These are phyloP conservation scores for Cyclostephanos invisitatus DNA, from an alignment of 108 stramenopile species.

Conservation along the genomic window DNA sequence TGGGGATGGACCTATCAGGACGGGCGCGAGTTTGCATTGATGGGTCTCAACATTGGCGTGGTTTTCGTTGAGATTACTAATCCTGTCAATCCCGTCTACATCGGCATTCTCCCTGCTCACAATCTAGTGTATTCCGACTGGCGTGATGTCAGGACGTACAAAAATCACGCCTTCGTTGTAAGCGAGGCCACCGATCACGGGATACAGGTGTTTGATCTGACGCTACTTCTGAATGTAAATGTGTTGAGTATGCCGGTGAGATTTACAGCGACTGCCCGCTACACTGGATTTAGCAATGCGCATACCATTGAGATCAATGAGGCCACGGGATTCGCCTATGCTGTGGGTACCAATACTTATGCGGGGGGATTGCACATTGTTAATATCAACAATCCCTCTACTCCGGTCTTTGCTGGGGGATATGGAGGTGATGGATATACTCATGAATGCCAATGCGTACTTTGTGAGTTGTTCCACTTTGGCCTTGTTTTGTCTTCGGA, in stretches of 20 bases:
- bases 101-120: neutral
- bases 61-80: slow-evolving; percentile 5
- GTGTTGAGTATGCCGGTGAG: neutral
- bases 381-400: slow-evolving; percentile 17
- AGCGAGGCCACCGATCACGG: slow-evolving; percentile 23
- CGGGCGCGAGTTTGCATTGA: slow-evolving; percentile 5
- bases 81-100: slow-evolving; percentile 3
- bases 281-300: slow-evolving; percentile 9
- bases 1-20: slow-evolving; percentile 3
- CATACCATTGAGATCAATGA: slow-evolving; percentile 46
- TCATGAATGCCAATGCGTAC: slow-evolving; percentile 45
- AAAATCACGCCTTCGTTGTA: slow-evolving; percentile 34
- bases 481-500: neutral
- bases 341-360: slow-evolving; percentile 20
- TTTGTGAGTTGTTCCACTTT: slow-evolving; percentile 2
- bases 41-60: neutral
- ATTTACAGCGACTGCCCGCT: neutral
- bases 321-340: slow-evolving; percentile 12
- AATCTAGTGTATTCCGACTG: neutral
- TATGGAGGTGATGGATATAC: slow-evolving; percentile 20
- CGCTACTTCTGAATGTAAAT: neutral
- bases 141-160: slow-evolving; percentile 39
- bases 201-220: slow-evolving; percentile 28
- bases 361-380: slow-evolving; percentile 33
- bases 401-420: slow-evolving; percentile 22